Evolutionary conservation across 495 filamentous ascomycete genomes (phyloP).

Genomic region (Penicillium ucsense): DNA sequence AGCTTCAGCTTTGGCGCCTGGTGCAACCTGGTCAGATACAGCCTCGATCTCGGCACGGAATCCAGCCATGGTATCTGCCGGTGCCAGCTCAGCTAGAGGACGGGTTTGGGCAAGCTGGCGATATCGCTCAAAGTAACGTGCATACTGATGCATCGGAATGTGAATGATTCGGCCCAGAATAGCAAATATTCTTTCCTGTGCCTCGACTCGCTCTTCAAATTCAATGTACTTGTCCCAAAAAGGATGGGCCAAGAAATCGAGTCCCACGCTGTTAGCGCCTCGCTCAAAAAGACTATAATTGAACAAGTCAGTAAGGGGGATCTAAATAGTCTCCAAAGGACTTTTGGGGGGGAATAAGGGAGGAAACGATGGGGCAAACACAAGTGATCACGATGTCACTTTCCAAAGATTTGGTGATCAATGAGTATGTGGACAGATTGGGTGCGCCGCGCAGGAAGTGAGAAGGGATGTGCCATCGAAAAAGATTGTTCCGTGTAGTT

Average conservation of each 20-base stretch:
- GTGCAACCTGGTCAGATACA: slow-evolving; percentile 34
- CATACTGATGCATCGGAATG: slow-evolving; percentile 96
- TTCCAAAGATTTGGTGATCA: slow-evolving; percentile 31
- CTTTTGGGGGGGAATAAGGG: slow-evolving; percentile 17
- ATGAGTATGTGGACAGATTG: slow-evolving; percentile 22
- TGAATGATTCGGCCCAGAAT: slow-evolving; percentile 79
- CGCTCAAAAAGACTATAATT: slow-evolving; percentile 78
- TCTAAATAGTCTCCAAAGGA: slow-evolving; percentile 6
- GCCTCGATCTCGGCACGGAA: slow-evolving; percentile 63
- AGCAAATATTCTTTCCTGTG: slow-evolving; percentile 74
- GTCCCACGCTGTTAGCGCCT: slow-evolving; percentile 71
- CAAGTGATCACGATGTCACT: slow-evolving; percentile 41
- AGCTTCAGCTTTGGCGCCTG: slow-evolving; percentile 48
- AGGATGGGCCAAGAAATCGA: slow-evolving; percentile 88
- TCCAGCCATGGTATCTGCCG: slow-evolving; percentile 54
- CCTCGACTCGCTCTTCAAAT: slow-evolving; percentile 84
- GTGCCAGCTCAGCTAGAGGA: slow-evolving; percentile 63
- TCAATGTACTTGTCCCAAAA: slow-evolving; percentile 99
- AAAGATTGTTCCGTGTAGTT: slow-evolving; percentile 17
- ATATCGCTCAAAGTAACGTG: slow-evolving; percentile 88
- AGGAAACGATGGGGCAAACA: slow-evolving; percentile 36
- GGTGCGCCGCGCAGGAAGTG: slow-evolving; percentile 26
- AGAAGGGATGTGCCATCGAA: slow-evolving; percentile 20
- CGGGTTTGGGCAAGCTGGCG: slow-evolving; percentile 65
- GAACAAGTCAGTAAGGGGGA: slow-evolving; percentile 22